These are phyloP conservation scores for Echium plantagineum DNA, from an alignment of 257 asterid species.

Conservation along the genomic window DNA sequence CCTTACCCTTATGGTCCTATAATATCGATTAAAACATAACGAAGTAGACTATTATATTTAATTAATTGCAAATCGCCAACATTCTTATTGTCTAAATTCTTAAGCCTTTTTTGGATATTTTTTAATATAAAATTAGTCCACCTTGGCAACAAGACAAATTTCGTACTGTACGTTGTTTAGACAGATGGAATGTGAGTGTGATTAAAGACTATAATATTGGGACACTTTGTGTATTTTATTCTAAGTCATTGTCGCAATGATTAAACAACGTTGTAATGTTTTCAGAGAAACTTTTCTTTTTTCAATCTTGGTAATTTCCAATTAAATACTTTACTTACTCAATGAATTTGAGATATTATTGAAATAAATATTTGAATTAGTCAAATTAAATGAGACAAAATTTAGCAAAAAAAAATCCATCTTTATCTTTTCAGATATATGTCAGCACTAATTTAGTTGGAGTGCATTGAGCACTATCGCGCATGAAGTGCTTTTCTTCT, in stretches of 20 bases:
- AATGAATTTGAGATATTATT: too few relatives aligned
- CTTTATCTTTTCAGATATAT: neutral
- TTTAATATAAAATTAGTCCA: too few relatives aligned
- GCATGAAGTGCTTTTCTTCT: constrained; percentile 27
- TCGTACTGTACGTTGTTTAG: neutral
- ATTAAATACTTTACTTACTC: too few relatives aligned
- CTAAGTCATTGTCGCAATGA: neutral
- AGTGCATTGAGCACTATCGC: constrained; percentile 31
- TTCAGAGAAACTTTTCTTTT: too few relatives aligned
- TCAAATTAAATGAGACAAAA: constrained; percentile 12
- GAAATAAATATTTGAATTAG: neutral
- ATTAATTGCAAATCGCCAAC: too few relatives aligned
- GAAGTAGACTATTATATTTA: too few relatives aligned
- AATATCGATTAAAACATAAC: too few relatives aligned
- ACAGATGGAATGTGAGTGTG: neutral
- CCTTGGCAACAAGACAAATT: neutral
- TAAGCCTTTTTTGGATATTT: too few relatives aligned
- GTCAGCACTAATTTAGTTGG: constrained; percentile 27
- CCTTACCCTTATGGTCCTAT: too few relatives aligned
- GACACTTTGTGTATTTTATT: neutral
- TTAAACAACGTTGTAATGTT: too few relatives aligned
- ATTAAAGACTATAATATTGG: neutral
- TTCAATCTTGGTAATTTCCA: too few relatives aligned
- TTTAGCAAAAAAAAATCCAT: constrained; percentile 5
- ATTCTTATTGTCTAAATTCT: too few relatives aligned